Percentiles rank a stretch among this genome's conserved stretches.
Conservation (phyloP, 208 protist genomes). For the Leishmania lainsoni region DNA sequence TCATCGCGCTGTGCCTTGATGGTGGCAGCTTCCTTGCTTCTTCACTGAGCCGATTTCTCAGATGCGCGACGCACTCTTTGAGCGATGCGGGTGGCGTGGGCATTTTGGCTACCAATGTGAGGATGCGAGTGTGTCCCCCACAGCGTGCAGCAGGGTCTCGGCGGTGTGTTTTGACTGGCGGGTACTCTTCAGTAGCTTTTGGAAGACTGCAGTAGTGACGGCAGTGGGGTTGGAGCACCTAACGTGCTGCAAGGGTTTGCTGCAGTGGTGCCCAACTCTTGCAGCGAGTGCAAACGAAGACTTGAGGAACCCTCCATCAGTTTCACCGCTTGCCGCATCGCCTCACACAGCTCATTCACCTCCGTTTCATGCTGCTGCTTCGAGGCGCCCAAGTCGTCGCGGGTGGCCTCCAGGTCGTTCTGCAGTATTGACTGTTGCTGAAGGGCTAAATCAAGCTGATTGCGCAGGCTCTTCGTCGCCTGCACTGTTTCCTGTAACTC, state of each 20-base stretch:
- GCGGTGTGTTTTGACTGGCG: constrained; percentile 7
- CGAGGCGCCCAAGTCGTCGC: constrained; percentile 3
- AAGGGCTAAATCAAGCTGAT: constrained; percentile 3
- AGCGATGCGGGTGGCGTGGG: constrained; percentile 9
- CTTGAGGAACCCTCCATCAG: constrained; percentile 13
- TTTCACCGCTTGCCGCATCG: constrained; percentile 19
- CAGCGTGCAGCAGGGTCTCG: constrained; percentile 8
- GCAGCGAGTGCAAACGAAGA: constrained; percentile 10
- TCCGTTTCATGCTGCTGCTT: constrained; percentile 16
- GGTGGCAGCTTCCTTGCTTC: constrained; percentile 3
- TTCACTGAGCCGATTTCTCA: constrained; percentile 8
- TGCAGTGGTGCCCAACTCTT: neutral
- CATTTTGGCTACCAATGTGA: neutral
- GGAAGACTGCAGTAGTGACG: neutral
- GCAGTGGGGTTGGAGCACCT: neutral
- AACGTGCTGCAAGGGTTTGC: neutral
- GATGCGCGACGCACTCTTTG: neutral
- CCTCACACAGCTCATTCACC: constrained; percentile 18
- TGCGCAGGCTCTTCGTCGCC: constrained; percentile 15
- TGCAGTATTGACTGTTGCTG: constrained; percentile 13
- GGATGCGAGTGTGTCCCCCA: constrained; percentile 4
- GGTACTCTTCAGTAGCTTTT: neutral
- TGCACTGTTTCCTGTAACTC: constrained; percentile 7
- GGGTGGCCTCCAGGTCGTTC: constrained; percentile 12
- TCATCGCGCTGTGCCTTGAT: constrained; percentile 28